phyloP scores from a whole-genome alignment of 768 basidiomycete species.

The Mycena vulgaris region DNA sequence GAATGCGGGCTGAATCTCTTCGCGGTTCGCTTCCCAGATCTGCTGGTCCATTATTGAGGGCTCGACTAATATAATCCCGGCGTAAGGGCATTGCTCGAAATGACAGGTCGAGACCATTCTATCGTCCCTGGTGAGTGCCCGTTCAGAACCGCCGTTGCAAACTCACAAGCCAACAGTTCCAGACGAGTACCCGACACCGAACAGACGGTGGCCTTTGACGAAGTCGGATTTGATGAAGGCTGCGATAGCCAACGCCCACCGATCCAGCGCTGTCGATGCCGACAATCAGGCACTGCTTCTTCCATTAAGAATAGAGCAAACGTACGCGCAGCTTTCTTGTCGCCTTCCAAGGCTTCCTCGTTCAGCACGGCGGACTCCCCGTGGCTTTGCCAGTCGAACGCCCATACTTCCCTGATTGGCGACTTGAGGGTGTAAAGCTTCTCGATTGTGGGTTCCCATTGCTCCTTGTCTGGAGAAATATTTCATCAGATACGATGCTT shows the following conservation, averaged over 20 bases:
- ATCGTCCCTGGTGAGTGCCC: not conserved
- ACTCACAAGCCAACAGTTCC: constrained; percentile 21
- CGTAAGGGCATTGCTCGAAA: constrained; percentile 21
- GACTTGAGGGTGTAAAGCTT: constrained; percentile 37
- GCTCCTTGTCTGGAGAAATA: constrained; percentile 46
- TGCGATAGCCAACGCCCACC: constrained; percentile 32
- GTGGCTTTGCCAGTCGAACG: constrained; percentile 49
- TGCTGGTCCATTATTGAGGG: constrained; percentile 14
- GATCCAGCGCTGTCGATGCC: constrained; percentile 34
- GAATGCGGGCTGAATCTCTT: constrained; percentile 31
- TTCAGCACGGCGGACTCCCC: constrained; percentile 50
- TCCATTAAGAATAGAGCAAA: not conserved
- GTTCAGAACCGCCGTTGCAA: not conserved
- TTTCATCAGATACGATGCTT: not conserved
- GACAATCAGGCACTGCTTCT: not conserved
- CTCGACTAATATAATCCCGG: constrained; percentile 20
- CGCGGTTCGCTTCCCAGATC: constrained; percentile 39
- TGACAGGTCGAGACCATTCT: constrained; percentile 15
- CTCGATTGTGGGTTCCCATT: constrained; percentile 49
- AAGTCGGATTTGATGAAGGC: constrained; percentile 32
- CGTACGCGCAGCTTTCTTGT: constrained; percentile 40
- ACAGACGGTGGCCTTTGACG: constrained; percentile 6
- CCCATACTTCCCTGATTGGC: constrained; percentile 47
- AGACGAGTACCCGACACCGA: constrained; percentile 23
- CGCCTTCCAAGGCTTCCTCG: constrained; percentile 37